phyloP scores from a whole-genome alignment of 441 rosid species.

The Melastoma candidum region DNA sequence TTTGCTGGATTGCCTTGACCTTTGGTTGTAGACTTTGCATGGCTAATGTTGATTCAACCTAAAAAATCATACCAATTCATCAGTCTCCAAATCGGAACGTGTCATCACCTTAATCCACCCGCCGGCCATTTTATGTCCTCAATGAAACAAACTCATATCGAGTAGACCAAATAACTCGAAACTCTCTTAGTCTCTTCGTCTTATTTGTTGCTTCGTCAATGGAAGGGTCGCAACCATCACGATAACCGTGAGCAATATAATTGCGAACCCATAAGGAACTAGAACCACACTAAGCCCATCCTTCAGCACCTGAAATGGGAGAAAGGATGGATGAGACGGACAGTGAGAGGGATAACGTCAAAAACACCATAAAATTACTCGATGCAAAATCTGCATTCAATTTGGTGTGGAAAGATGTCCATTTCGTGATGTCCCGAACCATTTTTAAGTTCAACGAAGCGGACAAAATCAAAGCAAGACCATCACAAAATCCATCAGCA shows the following conservation, averaged over 20 bases:
- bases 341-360: not conserved
- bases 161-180: too few relatives aligned
- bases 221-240: slow-evolving; percentile 75
- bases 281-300: slow-evolving; percentile 64
- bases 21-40: slow-evolving; percentile 98
- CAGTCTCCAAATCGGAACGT: too few relatives aligned
- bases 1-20: slow-evolving; percentile 90
- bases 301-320: slow-evolving; percentile 51
- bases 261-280: slow-evolving; percentile 87
- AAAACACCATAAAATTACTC: not conserved
- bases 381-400: too few relatives aligned
- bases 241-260: slow-evolving; percentile 70
- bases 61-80: too few relatives aligned
- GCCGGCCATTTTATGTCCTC: too few relatives aligned
- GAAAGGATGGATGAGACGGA: not conserved
- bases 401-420: too few relatives aligned
- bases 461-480: not conserved
- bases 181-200: not conserved
- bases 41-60: slow-evolving; percentile 94
- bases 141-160: too few relatives aligned
- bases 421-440: too few relatives aligned
- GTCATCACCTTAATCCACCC: too few relatives aligned
- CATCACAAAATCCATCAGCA: not conserved
- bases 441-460: not conserved
- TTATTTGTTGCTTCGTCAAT: slow-evolving; percentile 82